Conservation (phyloP, 2,329 filamentous ascomycete species). For the Colletotrichum tanaceti region DNA sequence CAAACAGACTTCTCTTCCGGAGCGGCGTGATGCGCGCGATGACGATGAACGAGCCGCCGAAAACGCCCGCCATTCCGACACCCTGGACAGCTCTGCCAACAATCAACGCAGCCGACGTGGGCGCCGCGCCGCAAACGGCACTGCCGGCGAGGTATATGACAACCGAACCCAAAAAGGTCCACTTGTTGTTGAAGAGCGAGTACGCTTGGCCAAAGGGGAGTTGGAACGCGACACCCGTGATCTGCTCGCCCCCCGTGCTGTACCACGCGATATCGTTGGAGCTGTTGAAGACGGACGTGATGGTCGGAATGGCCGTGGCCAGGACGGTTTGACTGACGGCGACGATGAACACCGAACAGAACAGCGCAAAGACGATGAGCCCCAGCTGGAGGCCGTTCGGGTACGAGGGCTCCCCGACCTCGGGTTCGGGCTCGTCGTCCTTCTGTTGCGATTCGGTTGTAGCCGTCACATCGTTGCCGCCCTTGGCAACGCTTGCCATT, state of each 20-base stretch:
- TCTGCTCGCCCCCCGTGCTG: constrained; percentile 44
- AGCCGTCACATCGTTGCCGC: background rate
- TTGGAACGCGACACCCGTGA: constrained; percentile 45
- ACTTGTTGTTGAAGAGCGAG: constrained; percentile 47
- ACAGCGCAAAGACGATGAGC: constrained; percentile 15
- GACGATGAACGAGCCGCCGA: constrained; percentile 52
- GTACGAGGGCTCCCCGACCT: constrained; percentile 2
- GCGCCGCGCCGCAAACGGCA: constrained; percentile 44
- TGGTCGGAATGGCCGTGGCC: constrained; percentile 51
- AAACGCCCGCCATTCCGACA: constrained; percentile 50
- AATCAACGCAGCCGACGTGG: constrained; percentile 50
- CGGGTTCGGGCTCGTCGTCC: background rate
- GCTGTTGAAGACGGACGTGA: constrained; percentile 50
- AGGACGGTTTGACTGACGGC: constrained; percentile 47
- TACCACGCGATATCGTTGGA: constrained; percentile 56
- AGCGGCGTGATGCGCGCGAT: constrained; percentile 52
- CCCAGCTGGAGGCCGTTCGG: constrained; percentile 1
- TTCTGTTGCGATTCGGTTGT: background rate
- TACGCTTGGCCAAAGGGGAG: constrained; percentile 47
- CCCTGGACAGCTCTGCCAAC: constrained; percentile 52
- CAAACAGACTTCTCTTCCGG: constrained; percentile 48
- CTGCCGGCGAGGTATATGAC: constrained; percentile 44
- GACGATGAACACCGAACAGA: constrained; percentile 11
- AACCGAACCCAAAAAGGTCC: constrained; percentile 43
- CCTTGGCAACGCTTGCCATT: no score